Conservation (phyloP, 208 protist genomes). For the Baffinella frigidus region DNA sequence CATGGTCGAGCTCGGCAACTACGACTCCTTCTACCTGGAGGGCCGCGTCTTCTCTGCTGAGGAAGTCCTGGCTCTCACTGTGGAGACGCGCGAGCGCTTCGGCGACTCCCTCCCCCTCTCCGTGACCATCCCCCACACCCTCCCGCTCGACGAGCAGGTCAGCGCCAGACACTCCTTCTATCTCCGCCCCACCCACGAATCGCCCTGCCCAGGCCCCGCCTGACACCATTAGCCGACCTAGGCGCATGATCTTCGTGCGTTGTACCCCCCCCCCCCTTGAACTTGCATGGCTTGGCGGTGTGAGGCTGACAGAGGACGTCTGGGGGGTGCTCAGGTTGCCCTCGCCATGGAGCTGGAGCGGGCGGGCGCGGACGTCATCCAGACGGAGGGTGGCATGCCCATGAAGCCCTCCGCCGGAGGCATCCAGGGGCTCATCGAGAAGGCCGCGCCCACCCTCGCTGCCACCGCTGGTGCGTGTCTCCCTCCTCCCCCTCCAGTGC, state of each 20-base stretch:
- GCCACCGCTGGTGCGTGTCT: background rate
- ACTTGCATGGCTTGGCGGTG: background rate
- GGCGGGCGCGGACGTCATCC: slow-evolving; percentile 9
- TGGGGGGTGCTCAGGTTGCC: background rate
- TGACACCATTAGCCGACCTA: no score
- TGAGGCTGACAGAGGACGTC: background rate
- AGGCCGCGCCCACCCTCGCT: slow-evolving; percentile 48
- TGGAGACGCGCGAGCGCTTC: background rate
- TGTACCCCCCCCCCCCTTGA: background rate
- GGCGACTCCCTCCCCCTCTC: background rate
- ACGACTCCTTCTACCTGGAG: slow-evolving; percentile 53
- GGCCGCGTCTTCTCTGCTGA: slow-evolving; percentile 40
- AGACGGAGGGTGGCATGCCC: slow-evolving; percentile 50
- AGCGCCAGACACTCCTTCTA: background rate
- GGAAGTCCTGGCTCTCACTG: background rate
- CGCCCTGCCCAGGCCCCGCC: background rate
- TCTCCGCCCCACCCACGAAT: background rate
- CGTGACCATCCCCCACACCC: slow-evolving; percentile 49
- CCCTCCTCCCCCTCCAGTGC: background rate
- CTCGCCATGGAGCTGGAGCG: background rate
- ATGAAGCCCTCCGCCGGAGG: slow-evolving; percentile 12
- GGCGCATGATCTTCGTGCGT: no score
- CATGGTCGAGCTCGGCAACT: slow-evolving; percentile 61
- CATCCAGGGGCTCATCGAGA: slow-evolving; percentile 57
- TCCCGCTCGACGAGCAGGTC: slow-evolving; percentile 57